A percentile compares a stretch with the other conserved stretches of the same genome.
Evolutionary conservation across 2,329 filamentous ascomycete genomes (phyloP).

Genomic region (Cladobotryum mycophilum): DNA sequence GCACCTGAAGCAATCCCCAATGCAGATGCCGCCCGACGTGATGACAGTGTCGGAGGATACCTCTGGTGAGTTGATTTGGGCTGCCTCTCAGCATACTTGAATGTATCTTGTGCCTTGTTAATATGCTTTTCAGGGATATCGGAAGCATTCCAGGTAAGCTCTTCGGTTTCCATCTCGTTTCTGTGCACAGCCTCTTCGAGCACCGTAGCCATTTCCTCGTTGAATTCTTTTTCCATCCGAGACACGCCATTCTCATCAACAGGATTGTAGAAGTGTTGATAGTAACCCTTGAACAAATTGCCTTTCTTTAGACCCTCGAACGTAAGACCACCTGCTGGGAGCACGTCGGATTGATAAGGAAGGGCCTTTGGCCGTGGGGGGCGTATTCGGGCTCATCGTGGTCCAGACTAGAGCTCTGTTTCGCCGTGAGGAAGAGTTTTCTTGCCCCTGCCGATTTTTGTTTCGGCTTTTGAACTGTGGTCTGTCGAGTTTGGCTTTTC

Average conservation of each 20-base stretch:
- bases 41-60: conserved; percentile 25
- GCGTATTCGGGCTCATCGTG: conserved; percentile 85
- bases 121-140: conserved; percentile 42
- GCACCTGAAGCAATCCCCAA: conserved; percentile 33
- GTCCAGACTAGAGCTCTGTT: conserved; percentile 37
- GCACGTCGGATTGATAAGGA: conserved; percentile 63
- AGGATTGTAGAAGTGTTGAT: conserved; percentile 53
- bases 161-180: conserved; percentile 60
- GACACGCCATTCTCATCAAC: conserved; percentile 63
- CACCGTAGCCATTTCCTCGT: conserved; percentile 44
- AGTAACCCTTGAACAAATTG: conserved; percentile 57
- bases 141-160: conserved; percentile 53
- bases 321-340: conserved; percentile 51
- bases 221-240: conserved; percentile 53
- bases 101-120: not conserved
- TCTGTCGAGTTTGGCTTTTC: conserved; percentile 56
- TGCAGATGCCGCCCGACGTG: conserved; percentile 49
- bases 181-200: conserved; percentile 57
- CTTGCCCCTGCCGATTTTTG: conserved; percentile 49
- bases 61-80: conserved; percentile 12
- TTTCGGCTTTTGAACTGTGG: conserved; percentile 54
- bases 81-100: not conserved
- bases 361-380: conserved; percentile 61
- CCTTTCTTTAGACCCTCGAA: conserved; percentile 52
- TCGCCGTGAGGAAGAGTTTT: conserved; percentile 58